Percentiles rank a stretch among this genome's conserved stretches.
Evolutionary conservation across 2,329 filamentous ascomycete species (phyloP).

Genomic region (Beauveria varroae): DNA sequence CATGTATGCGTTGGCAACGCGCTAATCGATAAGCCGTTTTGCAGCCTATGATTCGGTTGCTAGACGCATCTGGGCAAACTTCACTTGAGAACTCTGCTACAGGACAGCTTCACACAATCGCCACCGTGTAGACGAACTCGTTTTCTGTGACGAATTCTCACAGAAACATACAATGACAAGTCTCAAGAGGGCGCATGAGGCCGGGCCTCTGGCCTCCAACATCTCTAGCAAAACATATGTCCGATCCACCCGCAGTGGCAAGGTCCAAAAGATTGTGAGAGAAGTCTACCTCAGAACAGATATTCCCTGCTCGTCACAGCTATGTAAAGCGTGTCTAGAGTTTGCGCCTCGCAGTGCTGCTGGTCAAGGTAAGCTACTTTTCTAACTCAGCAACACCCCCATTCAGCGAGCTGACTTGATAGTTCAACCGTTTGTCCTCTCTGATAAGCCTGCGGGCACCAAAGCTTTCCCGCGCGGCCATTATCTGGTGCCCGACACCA

Average conservation of each 20-base stretch:
- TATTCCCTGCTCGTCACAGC: conserved; percentile 90
- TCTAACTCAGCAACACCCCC: neutral
- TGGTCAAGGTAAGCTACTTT: conserved; percentile 54
- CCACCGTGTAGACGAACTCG: neutral
- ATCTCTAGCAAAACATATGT: conserved; percentile 96
- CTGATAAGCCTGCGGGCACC: conserved; percentile 78
- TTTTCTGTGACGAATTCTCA: neutral
- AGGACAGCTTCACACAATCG: neutral
- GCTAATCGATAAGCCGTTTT: conserved; percentile 24
- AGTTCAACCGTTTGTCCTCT: conserved; percentile 82
- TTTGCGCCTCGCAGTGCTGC: conserved; percentile 72
- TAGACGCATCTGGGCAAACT: conserved; percentile 9
- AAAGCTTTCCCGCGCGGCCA: conserved; percentile 78
- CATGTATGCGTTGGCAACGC: conserved; percentile 7
- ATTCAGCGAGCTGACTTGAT: conserved; percentile 5
- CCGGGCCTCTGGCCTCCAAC: conserved; percentile 54
- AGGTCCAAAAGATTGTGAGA: conserved; percentile 97
- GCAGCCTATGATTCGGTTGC: conserved; percentile 16
- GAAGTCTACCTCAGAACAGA: conserved; percentile 94
- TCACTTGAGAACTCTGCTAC: conserved; percentile 3
- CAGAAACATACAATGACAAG: conserved; percentile 47
- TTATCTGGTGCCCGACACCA: conserved; percentile 93
- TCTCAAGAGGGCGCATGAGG: conserved; percentile 50
- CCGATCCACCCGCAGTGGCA: conserved; percentile 87
- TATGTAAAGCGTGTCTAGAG: conserved; percentile 70